Evolutionary conservation across 441 rosid species (phyloP).

Genomic region (Eutrema salsugineum): DNA sequence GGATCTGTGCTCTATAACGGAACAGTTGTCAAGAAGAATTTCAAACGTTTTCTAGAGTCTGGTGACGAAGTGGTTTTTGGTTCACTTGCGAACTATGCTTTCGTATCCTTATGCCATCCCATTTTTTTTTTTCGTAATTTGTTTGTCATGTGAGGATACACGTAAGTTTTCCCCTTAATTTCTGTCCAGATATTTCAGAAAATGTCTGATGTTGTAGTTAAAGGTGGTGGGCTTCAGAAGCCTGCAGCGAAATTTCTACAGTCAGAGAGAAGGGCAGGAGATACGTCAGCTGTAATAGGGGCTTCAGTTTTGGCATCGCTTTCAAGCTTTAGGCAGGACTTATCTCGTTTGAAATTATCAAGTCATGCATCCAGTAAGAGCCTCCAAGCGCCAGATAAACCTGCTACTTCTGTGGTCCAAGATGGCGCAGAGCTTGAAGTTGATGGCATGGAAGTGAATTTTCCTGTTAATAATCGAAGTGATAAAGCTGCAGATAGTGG

Average conservation of each 20-base stretch:
- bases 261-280: conserved; percentile 30
- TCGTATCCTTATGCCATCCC: conserved; percentile 67
- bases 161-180: conserved; percentile 46
- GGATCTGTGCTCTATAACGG: conserved; percentile 75
- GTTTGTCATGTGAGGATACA: not conserved
- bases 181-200: conserved; percentile 68
- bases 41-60: conserved; percentile 43
- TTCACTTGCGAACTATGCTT: conserved; percentile 56
- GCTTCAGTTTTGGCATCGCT: conserved; percentile 72
- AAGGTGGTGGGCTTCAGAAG: conserved; percentile 45
- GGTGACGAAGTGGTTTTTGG: conserved; percentile 91
- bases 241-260: conserved; percentile 39
- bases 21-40: conserved; percentile 35
- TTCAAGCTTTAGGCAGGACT: conserved; percentile 43
- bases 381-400: conserved; percentile 41
- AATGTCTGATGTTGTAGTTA: conserved; percentile 31
- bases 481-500: conserved; percentile 54
- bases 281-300: conserved; percentile 61
- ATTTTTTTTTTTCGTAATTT: not conserved
- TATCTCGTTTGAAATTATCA: conserved; percentile 41
- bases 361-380: conserved; percentile 20
- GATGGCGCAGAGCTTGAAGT: conserved; percentile 48
- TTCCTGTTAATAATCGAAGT: conserved; percentile 37
- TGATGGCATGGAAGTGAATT: conserved; percentile 41
- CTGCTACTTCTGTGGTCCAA: conserved; percentile 48